Percentiles rank a stretch among this genome's conserved stretches.
Conservation (phyloP, 1,139 yeast species). For the Yamadazyma mexicana region DNA sequence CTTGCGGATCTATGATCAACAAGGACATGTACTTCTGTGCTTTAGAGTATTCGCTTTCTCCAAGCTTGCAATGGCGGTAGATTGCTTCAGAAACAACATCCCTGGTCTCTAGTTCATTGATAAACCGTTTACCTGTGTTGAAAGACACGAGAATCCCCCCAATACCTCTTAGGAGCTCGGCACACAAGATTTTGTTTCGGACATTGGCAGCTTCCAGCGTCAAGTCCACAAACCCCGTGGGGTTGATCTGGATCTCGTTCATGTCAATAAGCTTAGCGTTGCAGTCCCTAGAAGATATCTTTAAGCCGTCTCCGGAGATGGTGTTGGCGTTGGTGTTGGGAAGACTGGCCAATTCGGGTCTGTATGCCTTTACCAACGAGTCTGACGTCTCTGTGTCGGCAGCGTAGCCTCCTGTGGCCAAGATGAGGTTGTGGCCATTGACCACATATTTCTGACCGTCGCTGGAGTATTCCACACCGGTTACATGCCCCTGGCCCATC, state of each 20-base stretch:
- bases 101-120: conserved; percentile 36
- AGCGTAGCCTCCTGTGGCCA: conserved; percentile 43
- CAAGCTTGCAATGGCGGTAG: conserved; percentile 20
- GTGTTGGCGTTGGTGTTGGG: conserved; percentile 38
- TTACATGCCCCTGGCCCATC: conserved; percentile 14
- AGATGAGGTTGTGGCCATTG: conserved; percentile 22
- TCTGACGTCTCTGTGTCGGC: conserved; percentile 25
- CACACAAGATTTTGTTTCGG: conserved; percentile 37
- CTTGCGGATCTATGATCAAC: conserved; percentile 27
- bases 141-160: conserved; percentile 40
- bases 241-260: conserved; percentile 41
- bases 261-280: conserved; percentile 34
- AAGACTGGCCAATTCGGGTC: conserved; percentile 33
- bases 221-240: conserved; percentile 37
- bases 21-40: conserved; percentile 21
- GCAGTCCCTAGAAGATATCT: conserved; percentile 31
- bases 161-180: conserved; percentile 37
- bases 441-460: conserved; percentile 9
- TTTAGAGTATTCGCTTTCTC: conserved; percentile 10
- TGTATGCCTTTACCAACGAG: conserved; percentile 25
- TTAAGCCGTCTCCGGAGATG: conserved; percentile 42
- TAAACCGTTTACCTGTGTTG: conserved; percentile 29
- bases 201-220: conserved; percentile 13
- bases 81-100: conserved; percentile 32
- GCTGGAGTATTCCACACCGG: conserved; percentile 23